Evolutionary conservation across 2,329 filamentous ascomycete genomes (phyloP).

Genomic region (Trichocomaceae sp.): DNA sequence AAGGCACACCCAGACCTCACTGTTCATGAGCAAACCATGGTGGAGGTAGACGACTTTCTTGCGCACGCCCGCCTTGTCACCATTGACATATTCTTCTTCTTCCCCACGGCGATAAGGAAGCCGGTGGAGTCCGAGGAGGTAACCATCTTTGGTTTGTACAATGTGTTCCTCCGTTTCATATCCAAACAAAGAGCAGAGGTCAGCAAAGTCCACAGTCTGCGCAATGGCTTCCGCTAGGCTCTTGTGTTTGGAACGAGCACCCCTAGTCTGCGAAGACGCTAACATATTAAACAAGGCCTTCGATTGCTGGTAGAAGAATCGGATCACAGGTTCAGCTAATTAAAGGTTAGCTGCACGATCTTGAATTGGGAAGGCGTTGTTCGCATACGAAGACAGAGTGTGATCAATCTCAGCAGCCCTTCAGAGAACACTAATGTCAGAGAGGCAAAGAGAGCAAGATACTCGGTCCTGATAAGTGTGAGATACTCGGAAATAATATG

Average conservation of each 20-base stretch:
- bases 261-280: conserved; percentile 62
- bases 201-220: conserved; percentile 83
- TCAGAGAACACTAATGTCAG: conserved; percentile 78
- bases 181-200: conserved; percentile 84
- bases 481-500: background rate
- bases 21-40: conserved; percentile 96
- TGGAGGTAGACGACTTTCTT: conserved; percentile 92
- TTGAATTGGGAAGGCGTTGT: background rate
- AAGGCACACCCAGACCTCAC: conserved; percentile 93
- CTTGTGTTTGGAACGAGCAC: conserved; percentile 62
- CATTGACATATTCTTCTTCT: conserved; percentile 70
- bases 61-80: conserved; percentile 54
- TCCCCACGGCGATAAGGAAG: conserved; percentile 77
- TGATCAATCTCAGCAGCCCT: conserved; percentile 74
- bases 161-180: conserved; percentile 96
- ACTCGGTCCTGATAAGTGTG: conserved; percentile 59
- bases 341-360: conserved; percentile 17
- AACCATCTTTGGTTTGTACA: conserved; percentile 89
- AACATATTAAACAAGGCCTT: conserved; percentile 75
- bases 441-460: conserved; percentile 76
- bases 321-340: conserved; percentile 69
- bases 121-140: conserved; percentile 81
- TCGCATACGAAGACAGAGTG: conserved; percentile 72
- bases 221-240: conserved; percentile 69
- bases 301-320: conserved; percentile 74